A percentile compares a stretch with the other conserved stretches of the same genome.
phyloP scores from a whole-genome alignment of 1,284 basidiomycete species.

The Tremellales sp. region DNA sequence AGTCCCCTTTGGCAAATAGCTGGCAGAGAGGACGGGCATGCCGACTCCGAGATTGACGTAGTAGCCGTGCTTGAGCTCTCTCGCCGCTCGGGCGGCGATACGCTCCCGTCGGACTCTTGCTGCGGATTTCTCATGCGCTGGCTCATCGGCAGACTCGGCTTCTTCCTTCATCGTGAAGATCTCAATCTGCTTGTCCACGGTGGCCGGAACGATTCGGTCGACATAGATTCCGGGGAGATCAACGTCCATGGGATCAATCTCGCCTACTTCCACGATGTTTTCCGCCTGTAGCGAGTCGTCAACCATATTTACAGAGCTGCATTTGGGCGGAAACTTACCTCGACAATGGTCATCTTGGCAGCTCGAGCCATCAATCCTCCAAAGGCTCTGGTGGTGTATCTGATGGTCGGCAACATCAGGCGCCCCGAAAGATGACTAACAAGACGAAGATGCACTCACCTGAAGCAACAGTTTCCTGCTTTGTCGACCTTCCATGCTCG shows the following conservation, averaged over 20 bases:
- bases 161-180: conserved; percentile 55
- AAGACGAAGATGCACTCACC: conserved; percentile 51
- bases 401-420: conserved; percentile 32
- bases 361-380: conserved; percentile 81
- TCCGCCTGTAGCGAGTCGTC: conserved; percentile 63
- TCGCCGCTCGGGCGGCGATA: conserved; percentile 75
- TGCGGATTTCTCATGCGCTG: conserved; percentile 46
- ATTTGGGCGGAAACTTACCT: conserved; percentile 53
- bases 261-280: conserved; percentile 82
- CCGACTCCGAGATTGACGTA: conserved; percentile 72
- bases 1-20: conserved; percentile 72
- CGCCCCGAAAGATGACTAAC: neutral
- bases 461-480: conserved; percentile 78
- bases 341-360: conserved; percentile 85
- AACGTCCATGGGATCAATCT: conserved; percentile 75
- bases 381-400: conserved; percentile 88
- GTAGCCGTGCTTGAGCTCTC: conserved; percentile 85
- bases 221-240: conserved; percentile 81
- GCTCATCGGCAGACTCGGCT: conserved; percentile 23
- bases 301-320: neutral
- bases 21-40: conserved; percentile 90
- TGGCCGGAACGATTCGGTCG: conserved; percentile 77
- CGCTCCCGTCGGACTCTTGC: conserved; percentile 56
- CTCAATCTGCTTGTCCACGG: conserved; percentile 75
- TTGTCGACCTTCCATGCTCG: conserved; percentile 95